Percentiles rank a stretch among this genome's conserved stretches.
These are phyloP conservation scores for Annulohypoxylon moriforme DNA, from an alignment of 495 filamentous ascomycete species.

Conservation along the genomic window DNA sequence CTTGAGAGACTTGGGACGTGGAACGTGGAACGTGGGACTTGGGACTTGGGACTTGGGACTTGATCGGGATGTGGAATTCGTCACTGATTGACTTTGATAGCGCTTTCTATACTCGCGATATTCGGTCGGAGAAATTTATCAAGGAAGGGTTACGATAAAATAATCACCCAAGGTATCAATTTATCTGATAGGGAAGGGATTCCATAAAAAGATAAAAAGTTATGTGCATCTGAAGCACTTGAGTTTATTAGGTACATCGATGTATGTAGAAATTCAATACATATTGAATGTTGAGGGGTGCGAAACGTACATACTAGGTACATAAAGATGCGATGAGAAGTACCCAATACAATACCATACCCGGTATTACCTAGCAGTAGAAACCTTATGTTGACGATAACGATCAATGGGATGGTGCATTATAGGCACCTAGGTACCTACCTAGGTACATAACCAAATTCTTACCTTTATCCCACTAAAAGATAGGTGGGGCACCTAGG, in stretches of 20 bases:
- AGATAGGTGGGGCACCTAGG: no score
- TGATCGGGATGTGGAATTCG: no score
- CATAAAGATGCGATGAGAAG: conserved; percentile 4
- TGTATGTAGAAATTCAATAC: background rate
- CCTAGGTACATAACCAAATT: background rate
- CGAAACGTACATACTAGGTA: no score
- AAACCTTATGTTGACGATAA: no score
- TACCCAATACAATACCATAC: no score
- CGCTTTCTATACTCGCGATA: no score
- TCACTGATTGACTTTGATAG: no score
- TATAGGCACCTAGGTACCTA: background rate
- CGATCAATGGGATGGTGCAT: no score
- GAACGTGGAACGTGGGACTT: background rate
- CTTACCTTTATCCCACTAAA: no score
- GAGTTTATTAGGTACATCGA: no score
- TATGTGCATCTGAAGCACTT: background rate
- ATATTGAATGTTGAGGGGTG: background rate
- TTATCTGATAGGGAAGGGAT: background rate
- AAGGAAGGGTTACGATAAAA: background rate
- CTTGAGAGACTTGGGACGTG: background rate
- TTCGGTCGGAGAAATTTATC: background rate
- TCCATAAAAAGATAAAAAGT: background rate
- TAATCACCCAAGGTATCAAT: no score
- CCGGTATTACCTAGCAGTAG: no score
- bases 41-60: background rate